A percentile compares a stretch with the other conserved stretches of the same genome.
These are phyloP conservation scores for Ottelia alismoides DNA, from an alignment of 106 monocot genomes.

Conservation along the genomic window DNA sequence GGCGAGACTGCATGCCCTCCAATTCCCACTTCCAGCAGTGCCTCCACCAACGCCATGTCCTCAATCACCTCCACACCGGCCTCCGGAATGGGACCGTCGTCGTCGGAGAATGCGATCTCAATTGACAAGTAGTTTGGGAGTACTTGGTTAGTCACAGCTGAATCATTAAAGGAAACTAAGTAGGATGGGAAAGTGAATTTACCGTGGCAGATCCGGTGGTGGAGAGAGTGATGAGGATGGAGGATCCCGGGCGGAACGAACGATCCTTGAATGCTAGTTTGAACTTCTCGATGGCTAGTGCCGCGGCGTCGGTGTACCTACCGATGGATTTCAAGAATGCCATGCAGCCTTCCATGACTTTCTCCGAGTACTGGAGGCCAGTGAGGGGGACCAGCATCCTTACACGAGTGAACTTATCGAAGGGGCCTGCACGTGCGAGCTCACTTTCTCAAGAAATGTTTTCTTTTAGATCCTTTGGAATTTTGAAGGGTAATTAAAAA, in stretches of 20 bases:
- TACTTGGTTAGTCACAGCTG: too few relatives aligned
- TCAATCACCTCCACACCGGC: too few relatives aligned
- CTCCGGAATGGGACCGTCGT: too few relatives aligned
- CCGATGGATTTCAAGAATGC: conserved; percentile 25
- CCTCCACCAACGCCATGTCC: too few relatives aligned
- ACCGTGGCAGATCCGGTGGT: conserved; percentile 21
- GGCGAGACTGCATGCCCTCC: too few relatives aligned
- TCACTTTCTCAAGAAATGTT: too few relatives aligned
- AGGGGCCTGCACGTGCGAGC: conserved; percentile 30
- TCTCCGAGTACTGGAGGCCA: conserved; percentile 29
- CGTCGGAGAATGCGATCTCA: too few relatives aligned
- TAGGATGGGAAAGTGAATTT: not conserved
- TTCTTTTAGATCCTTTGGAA: too few relatives aligned
- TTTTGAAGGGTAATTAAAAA: too few relatives aligned
- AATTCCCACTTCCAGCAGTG: too few relatives aligned
- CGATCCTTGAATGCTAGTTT: conserved; percentile 12
- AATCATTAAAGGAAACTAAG: too few relatives aligned
- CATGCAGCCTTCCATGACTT: conserved; percentile 32
- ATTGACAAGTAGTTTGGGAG: too few relatives aligned
- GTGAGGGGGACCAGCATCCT: conserved; percentile 36
- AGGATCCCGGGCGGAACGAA: conserved; percentile 24
- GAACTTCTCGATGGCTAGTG: conserved; percentile 21
- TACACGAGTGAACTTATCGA: conserved; percentile 33
- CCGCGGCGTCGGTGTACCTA: conserved; percentile 24
- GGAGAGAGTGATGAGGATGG: conserved; percentile 31